Evolutionary conservation across 2,329 filamentous ascomycete species (phyloP).

Genomic region (Sporothrix luriei): DNA sequence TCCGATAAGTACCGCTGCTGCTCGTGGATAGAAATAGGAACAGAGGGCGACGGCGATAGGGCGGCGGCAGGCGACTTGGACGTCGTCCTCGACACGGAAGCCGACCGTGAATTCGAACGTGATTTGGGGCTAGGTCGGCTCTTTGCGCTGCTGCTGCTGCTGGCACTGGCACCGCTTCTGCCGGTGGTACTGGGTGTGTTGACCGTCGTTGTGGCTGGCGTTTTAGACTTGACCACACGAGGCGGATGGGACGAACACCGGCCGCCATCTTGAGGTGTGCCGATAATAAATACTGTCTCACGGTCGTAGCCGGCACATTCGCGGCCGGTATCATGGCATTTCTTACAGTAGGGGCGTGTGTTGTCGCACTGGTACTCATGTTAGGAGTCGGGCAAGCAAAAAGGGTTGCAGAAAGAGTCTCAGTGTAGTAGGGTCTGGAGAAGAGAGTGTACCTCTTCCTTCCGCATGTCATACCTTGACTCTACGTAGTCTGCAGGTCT

Average conservation of each 20-base stretch:
- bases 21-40: conserved; percentile 23
- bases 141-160: conserved; percentile 21
- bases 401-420: neutral
- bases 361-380: conserved; percentile 58
- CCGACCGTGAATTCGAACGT: conserved; percentile 12
- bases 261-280: conserved; percentile 57
- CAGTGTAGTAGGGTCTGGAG: neutral
- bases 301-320: conserved; percentile 65
- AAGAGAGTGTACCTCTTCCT: neutral
- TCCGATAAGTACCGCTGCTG: conserved; percentile 1
- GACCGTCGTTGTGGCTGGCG: conserved; percentile 23
- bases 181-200: conserved; percentile 27
- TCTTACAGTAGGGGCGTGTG: conserved; percentile 61
- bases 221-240: conserved; percentile 49
- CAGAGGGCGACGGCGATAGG: conserved; percentile 24
- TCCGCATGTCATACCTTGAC: conserved; percentile 54
- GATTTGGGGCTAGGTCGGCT: conserved; percentile 11
- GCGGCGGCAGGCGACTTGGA: conserved; percentile 23
- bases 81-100: neutral
- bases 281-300: conserved; percentile 65
- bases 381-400: neutral
- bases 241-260: conserved; percentile 61
- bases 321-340: conserved; percentile 60
- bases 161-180: conserved; percentile 22
- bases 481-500: conserved; percentile 61